Evolutionary conservation across 257 asterid genomes (phyloP).

Genomic region (Misopates orontium): DNA sequence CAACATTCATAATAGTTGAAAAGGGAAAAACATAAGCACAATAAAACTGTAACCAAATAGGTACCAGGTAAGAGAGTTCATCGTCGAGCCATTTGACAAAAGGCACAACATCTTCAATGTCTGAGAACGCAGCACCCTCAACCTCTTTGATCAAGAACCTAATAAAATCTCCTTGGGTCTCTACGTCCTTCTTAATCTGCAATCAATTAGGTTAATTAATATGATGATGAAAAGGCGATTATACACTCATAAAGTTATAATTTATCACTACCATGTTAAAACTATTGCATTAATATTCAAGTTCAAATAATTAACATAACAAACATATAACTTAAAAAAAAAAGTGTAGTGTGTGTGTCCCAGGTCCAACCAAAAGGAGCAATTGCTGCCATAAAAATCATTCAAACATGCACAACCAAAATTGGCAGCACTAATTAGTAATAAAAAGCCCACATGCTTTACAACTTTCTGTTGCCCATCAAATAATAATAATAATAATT

Average conservation of each 20-base stretch:
- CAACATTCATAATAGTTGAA: neutral
- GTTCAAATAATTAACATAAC: too few species aligned
- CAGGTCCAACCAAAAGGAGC: slow-evolving; percentile 1
- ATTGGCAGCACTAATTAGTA: neutral
- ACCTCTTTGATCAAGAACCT: slow-evolving; percentile 74
- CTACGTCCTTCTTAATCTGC: slow-evolving; percentile 83
- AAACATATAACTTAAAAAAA: too few species aligned
- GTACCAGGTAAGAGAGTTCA: slow-evolving; percentile 70
- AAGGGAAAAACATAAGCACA: neutral
- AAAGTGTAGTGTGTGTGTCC: too few species aligned
- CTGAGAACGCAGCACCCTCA: slow-evolving; percentile 70
- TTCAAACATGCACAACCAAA: slow-evolving; percentile 17
- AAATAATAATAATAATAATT: too few species aligned
- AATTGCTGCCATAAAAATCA: neutral
- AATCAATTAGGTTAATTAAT: slow-evolving; percentile 16
- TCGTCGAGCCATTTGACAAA: slow-evolving; percentile 90
- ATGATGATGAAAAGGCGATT: too few species aligned
- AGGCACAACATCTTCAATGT: slow-evolving; percentile 77
- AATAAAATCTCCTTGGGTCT: slow-evolving; percentile 76
- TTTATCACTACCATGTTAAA: too few species aligned
- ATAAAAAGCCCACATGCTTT: slow-evolving; percentile 33
- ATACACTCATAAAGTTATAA: too few species aligned
- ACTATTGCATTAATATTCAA: too few species aligned
- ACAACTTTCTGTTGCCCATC: too few species aligned
- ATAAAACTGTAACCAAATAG: neutral